Percentiles rank a stretch among this genome's conserved stretches.
Conservation (phyloP, 1,284 basidiomycete species). For the Mycena citricolor region DNA sequence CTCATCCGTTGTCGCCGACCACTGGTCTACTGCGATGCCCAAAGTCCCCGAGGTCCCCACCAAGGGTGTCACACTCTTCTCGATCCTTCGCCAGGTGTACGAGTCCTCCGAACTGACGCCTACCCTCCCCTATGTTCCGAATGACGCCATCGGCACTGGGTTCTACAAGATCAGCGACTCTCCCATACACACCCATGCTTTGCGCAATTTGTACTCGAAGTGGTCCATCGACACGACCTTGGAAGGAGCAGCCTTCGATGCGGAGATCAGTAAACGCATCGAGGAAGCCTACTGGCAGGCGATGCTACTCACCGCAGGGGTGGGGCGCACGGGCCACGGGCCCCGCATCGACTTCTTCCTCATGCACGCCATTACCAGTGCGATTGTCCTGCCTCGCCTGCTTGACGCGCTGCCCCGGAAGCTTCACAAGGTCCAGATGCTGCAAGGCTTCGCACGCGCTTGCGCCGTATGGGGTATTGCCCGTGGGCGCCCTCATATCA, state of each 20-base stretch:
- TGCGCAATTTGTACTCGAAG: conserved; percentile 46
- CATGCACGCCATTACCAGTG: conserved; percentile 68
- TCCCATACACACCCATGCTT: conserved; percentile 42
- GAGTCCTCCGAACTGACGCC: conserved; percentile 51
- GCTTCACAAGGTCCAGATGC: conserved; percentile 44
- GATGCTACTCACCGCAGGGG: conserved; percentile 53
- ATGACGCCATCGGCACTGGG: conserved; percentile 41
- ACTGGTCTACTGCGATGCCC: conserved; percentile 21
- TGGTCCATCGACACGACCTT: conserved; percentile 45
- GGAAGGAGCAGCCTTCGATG: conserved; percentile 31
- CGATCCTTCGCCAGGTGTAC: conserved; percentile 51
- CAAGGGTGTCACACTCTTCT: conserved; percentile 36
- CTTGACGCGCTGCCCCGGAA: conserved; percentile 37
- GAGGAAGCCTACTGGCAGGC: conserved; percentile 56
- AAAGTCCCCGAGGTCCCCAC: conserved; percentile 23
- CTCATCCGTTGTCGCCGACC: no score
- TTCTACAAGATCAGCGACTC: conserved; percentile 37
- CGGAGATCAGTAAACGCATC: conserved; percentile 42
- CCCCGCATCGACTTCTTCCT: conserved; percentile 66
- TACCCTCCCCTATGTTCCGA: conserved; percentile 51
- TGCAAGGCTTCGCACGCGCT: conserved; percentile 47
- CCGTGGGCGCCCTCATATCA: conserved; percentile 60
- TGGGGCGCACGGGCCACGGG: conserved; percentile 36
- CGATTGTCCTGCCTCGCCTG: conserved; percentile 57
- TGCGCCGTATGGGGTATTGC: conserved; percentile 45